phyloP scores from a whole-genome alignment of 116 monocot species.

The Zostera marina region DNA sequence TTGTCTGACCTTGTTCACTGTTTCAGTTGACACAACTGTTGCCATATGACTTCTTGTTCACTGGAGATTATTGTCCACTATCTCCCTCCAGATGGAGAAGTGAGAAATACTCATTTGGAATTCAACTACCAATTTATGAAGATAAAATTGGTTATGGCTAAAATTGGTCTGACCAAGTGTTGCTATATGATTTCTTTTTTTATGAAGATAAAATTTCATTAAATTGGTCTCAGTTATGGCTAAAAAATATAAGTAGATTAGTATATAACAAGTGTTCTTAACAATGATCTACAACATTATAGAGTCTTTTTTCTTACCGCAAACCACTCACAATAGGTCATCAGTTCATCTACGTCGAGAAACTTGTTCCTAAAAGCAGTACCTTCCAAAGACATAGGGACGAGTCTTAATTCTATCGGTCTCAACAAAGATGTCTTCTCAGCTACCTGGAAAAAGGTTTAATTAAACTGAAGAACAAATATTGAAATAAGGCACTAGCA shows the following conservation, averaged over 20 bases:
- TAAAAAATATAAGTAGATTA: too few relatives aligned
- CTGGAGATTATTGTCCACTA: too few relatives aligned
- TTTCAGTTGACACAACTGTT: too few relatives aligned
- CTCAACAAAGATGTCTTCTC: slow-evolving; percentile 68
- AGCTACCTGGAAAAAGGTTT: slow-evolving; percentile 40
- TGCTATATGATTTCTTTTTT: too few relatives aligned
- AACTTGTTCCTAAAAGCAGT: slow-evolving; percentile 67
- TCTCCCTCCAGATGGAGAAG: too few relatives aligned
- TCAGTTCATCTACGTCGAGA: slow-evolving; percentile 76
- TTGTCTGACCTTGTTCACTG: too few relatives aligned
- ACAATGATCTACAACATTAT: neutral
- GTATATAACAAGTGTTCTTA: neutral
- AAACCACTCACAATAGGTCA: slow-evolving; percentile 76
- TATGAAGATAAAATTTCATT: too few relatives aligned
- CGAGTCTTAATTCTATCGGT: slow-evolving; percentile 60
- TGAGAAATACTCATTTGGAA: too few relatives aligned
- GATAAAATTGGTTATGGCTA: too few relatives aligned
- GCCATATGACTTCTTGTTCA: too few relatives aligned
- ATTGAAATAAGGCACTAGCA: neutral
- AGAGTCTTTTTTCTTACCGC: slow-evolving; percentile 23
- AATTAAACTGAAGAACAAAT: neutral
- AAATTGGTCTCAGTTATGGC: neutral
- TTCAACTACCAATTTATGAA: too few relatives aligned
- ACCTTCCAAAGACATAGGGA: slow-evolving; percentile 69
- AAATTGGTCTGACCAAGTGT: too few relatives aligned